Conservation (phyloP, 2,329 filamentous ascomycete genomes). For the Microascus cirrosus region DNA sequence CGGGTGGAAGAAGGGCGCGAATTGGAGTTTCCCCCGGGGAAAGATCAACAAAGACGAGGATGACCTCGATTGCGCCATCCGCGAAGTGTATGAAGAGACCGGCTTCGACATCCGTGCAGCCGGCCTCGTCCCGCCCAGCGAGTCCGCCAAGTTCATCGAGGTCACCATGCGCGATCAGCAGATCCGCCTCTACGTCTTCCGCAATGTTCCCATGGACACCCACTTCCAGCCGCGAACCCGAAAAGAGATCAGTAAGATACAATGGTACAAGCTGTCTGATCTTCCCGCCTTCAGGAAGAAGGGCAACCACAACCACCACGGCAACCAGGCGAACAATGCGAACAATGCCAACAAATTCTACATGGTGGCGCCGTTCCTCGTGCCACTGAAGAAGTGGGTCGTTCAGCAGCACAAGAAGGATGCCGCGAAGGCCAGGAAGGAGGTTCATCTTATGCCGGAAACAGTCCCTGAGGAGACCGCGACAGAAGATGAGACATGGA, state of each 20-base stretch:
- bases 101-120: conserved; percentile 72
- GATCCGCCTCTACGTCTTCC: conserved; percentile 84
- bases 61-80: conserved; percentile 84
- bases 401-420: conserved; percentile 71
- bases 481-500: conserved; percentile 51
- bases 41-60: conserved; percentile 98
- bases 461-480: conserved; percentile 37
- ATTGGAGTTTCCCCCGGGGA: conserved; percentile 92
- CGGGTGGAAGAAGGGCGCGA: conserved; percentile 93
- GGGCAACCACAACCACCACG: conserved; percentile 31
- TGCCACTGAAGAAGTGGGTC: conserved; percentile 82
- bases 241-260: conserved; percentile 95
- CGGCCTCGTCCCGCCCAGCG: conserved; percentile 61
- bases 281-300: conserved; percentile 74
- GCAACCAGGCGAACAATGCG: conserved; percentile 44
- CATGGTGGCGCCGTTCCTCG: conserved; percentile 92
- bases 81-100: conserved; percentile 94
- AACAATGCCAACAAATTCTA: conserved; percentile 81
- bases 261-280: conserved; percentile 87
- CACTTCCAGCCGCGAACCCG: conserved; percentile 81
- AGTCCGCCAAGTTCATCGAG: conserved; percentile 72
- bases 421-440: conserved; percentile 29
- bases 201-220: conserved; percentile 77
- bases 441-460: conserved; percentile 17
- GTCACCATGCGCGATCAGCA: conserved; percentile 88